Base-by-base conservation (phyloP, 371 early-diverging fungal species). In the Haplosporangium sp. region DNA sequence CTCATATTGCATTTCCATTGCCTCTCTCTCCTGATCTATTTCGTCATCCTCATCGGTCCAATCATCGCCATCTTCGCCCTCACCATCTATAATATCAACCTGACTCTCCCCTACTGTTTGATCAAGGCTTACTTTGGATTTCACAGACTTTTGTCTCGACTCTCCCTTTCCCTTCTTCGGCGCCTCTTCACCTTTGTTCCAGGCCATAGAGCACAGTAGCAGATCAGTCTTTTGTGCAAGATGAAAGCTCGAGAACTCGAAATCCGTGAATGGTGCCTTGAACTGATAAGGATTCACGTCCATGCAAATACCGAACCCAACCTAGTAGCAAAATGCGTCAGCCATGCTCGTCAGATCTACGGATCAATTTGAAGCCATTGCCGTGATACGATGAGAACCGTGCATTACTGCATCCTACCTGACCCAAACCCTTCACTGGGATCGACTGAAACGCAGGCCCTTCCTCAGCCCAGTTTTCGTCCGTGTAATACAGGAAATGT, bases 241-340 rank as follows among this genome's bases (percentile, higher is more conserved):
- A 63, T 92, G 93, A 64, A 82, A 94, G 36, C 64, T 84, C 1
- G 91, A 91, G 79, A 93, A 94, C 77, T 95, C 95, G 74, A 73
- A 92, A 8, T 68, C 86, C 12, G 72, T 71, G 73, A 91, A 94
- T 11, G 83, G 77, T 0, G 91, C 74, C 74, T 87, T 69, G 77
- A 94, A 95, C 51, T 83, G 77, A 68, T 90, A 89, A 0, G 94
- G 95, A 69, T 93, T 94, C 29, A 95, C 53, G 79, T 95, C 95
- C 95, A 95, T 94, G 68, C 94, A 94, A 12, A 93, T 93, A 9
- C 90, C 95, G 58, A 90, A 82, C 12, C 93, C 93, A 12, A 91
- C 86, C 87, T 89, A 16, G 13, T 51, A 57, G 10, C 55, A 4
- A 29, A 29, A 29, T 29, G 29, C 29, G 29, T 4, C 29, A 29